These are phyloP conservation scores for Sporothrix curviconia DNA, from an alignment of 2,329 filamentous ascomycete species.

Conservation along the genomic window DNA sequence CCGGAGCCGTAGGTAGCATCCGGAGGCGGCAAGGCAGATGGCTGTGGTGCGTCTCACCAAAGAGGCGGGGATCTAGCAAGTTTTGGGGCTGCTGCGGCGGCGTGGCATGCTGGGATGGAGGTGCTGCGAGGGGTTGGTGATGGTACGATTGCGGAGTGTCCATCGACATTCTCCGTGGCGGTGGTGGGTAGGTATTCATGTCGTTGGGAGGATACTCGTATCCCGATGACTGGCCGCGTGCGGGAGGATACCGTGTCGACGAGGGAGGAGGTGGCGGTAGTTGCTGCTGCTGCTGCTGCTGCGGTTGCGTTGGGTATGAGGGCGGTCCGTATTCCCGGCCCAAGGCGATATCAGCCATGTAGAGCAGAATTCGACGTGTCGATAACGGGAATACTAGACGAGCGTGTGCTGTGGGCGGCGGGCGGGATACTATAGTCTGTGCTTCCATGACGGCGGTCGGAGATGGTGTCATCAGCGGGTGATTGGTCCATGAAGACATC, in stretches of 20 bases:
- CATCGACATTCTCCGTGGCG: slow-evolving; percentile 9
- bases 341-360: slow-evolving; percentile 15
- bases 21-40: slow-evolving; percentile 3
- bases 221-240: slow-evolving; percentile 3
- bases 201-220: slow-evolving; percentile 10
- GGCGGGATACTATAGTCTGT: neutral
- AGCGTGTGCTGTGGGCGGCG: neutral
- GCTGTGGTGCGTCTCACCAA: slow-evolving; percentile 16
- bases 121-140: neutral
- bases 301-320: neutral
- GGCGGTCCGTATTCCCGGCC: slow-evolving; percentile 8
- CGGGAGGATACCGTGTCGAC: slow-evolving; percentile 7
- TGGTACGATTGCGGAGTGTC: slow-evolving; percentile 12
- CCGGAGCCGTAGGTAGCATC: neutral
- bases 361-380: slow-evolving; percentile 13
- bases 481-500: slow-evolving; percentile 32
- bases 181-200: neutral
- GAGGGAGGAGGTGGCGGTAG: neutral
- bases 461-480: neutral
- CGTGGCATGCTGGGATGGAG: neutral
- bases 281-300: slow-evolving; percentile 3
- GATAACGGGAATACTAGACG: slow-evolving; percentile 14
- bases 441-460: neutral
- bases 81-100: slow-evolving; percentile 2
- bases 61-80: slow-evolving; percentile 19